Percentiles rank a stretch among this genome's conserved stretches.
These are phyloP conservation scores for Viridothelium virens DNA, from an alignment of 495 filamentous ascomycete genomes.

Conservation along the genomic window DNA sequence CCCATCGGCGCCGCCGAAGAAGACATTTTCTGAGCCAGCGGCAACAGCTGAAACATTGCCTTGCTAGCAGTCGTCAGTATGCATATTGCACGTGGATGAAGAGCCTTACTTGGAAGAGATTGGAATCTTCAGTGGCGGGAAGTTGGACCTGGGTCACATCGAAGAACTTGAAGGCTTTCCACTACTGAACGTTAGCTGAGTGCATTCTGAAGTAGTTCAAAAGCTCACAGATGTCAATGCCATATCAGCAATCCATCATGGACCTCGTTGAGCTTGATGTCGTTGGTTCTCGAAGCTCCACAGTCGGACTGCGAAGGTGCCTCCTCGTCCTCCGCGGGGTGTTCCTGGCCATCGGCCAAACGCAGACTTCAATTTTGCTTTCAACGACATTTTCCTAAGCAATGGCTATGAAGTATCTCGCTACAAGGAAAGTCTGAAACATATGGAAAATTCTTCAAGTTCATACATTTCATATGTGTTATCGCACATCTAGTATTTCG, in stretches of 20 bases:
- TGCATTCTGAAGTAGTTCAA: background rate
- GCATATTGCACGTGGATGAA: slow-evolving; percentile 40
- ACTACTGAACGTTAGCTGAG: slow-evolving; percentile 45
- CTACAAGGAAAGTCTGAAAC: too few species aligned
- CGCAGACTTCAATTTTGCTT: too few species aligned
- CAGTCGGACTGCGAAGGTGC: too few species aligned
- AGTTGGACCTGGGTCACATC: slow-evolving; percentile 79
- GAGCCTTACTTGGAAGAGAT: slow-evolving; percentile 50
- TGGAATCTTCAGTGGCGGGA: slow-evolving; percentile 60
- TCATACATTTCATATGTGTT: background rate
- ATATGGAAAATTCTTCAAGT: background rate
- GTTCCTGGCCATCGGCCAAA: too few species aligned
- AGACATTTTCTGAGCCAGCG: slow-evolving; percentile 83
- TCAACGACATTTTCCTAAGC: too few species aligned
- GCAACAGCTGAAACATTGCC: slow-evolving; percentile 58
- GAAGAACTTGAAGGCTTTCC: slow-evolving; percentile 99
- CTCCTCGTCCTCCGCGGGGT: too few species aligned
- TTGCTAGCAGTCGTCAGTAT: slow-evolving; percentile 40
- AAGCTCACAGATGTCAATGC: slow-evolving; percentile 33
- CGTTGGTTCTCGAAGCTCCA: background rate
- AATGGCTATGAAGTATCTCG: background rate
- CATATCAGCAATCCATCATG: slow-evolving; percentile 28
- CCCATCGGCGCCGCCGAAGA: slow-evolving; percentile 78
- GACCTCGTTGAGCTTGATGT: background rate
- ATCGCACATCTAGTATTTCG: too few species aligned